These are phyloP conservation scores for Eucalyptus regnans DNA, from an alignment of 345 rosid species.

Conservation along the genomic window DNA sequence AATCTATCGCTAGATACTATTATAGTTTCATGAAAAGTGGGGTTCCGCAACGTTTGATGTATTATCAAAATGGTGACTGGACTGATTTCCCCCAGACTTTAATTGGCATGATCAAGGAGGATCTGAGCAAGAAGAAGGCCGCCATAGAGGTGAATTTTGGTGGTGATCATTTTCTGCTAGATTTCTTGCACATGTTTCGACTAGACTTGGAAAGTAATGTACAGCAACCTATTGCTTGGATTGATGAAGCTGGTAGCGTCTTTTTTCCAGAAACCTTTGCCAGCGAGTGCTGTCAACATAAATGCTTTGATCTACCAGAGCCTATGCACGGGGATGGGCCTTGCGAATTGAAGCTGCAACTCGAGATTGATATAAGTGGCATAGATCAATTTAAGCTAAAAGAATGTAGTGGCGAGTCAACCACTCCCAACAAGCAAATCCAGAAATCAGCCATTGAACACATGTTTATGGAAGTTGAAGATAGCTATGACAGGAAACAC, in stretches of 20 bases:
- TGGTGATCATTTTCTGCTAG: slow-evolving; percentile 42
- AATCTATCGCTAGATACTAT: slow-evolving; percentile 48
- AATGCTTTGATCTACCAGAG: slow-evolving; percentile 13
- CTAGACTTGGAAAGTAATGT: slow-evolving; percentile 56
- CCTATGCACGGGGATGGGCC: slow-evolving; percentile 11
- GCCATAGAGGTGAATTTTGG: slow-evolving; percentile 39
- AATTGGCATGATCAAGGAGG: slow-evolving; percentile 27
- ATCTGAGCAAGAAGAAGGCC: slow-evolving; percentile 55
- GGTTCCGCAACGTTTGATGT: slow-evolving; percentile 61
- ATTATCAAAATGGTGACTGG: slow-evolving; percentile 73
- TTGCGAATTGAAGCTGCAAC: slow-evolving; percentile 65
- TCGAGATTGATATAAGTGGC: slow-evolving; percentile 70
- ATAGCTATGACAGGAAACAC: slow-evolving; percentile 23
- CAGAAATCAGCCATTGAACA: slow-evolving; percentile 8
- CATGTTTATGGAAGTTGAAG: slow-evolving; percentile 30
- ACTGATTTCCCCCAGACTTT: slow-evolving; percentile 43
- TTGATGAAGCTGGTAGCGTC: slow-evolving; percentile 64
- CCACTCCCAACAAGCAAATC: slow-evolving; percentile 21
- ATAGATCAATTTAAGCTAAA: slow-evolving; percentile 10
- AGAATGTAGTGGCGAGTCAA: slow-evolving; percentile 79
- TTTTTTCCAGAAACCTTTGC: slow-evolving; percentile 70
- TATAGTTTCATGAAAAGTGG: slow-evolving; percentile 60
- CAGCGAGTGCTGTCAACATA: slow-evolving; percentile 24
- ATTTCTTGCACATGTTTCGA: slow-evolving; percentile 73
- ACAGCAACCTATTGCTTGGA: slow-evolving; percentile 82